A percentile compares a stretch with the other conserved stretches of the same genome.
phyloP scores from a whole-genome alignment of 1,284 basidiomycete genomes.

The Trichosporon faecale region DNA sequence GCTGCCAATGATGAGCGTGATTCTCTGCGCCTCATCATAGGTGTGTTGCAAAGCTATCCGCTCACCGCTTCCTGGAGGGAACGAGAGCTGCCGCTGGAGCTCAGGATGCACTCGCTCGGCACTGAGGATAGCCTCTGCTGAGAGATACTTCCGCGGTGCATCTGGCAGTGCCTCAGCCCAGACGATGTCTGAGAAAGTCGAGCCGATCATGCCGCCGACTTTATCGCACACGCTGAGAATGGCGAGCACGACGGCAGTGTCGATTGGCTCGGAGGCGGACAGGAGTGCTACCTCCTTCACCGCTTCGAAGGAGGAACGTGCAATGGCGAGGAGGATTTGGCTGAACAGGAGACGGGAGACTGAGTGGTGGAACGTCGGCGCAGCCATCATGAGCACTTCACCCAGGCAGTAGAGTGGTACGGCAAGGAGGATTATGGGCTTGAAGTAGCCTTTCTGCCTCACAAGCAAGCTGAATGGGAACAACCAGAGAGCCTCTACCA shows the following conservation, averaged over 20 bases:
- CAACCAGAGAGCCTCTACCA: slow-evolving; percentile 47
- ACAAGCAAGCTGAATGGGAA: slow-evolving; percentile 45
- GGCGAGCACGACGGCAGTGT: slow-evolving; percentile 50
- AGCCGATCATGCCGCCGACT: slow-evolving; percentile 47
- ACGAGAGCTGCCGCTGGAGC: slow-evolving; percentile 38
- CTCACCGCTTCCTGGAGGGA: slow-evolving; percentile 31
- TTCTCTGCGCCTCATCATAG: slow-evolving; percentile 39
- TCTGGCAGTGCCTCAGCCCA: slow-evolving; percentile 52
- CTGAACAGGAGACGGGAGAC: slow-evolving; percentile 39
- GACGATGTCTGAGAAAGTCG: slow-evolving; percentile 50
- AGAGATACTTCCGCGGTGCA: slow-evolving; percentile 33
- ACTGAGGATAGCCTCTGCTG: slow-evolving; percentile 39
- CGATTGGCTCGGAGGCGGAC: slow-evolving; percentile 48
- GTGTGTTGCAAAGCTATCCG: slow-evolving; percentile 37
- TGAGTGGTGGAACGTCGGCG: slow-evolving; percentile 40
- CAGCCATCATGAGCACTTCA: slow-evolving; percentile 51
- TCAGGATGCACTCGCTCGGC: slow-evolving; percentile 38
- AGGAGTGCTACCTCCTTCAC: slow-evolving; percentile 52
- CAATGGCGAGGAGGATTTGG: slow-evolving; percentile 52
- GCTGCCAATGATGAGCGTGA: slow-evolving; percentile 45
- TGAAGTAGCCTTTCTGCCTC: slow-evolving; percentile 46
- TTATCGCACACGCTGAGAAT: slow-evolving; percentile 49
- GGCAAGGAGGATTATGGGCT: slow-evolving; percentile 43
- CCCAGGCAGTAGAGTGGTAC: slow-evolving; percentile 49
- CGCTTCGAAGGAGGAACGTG: slow-evolving; percentile 49